Conservation (phyloP, 2,329 filamentous ascomycete genomes). For the Apiospora koreana region DNA sequence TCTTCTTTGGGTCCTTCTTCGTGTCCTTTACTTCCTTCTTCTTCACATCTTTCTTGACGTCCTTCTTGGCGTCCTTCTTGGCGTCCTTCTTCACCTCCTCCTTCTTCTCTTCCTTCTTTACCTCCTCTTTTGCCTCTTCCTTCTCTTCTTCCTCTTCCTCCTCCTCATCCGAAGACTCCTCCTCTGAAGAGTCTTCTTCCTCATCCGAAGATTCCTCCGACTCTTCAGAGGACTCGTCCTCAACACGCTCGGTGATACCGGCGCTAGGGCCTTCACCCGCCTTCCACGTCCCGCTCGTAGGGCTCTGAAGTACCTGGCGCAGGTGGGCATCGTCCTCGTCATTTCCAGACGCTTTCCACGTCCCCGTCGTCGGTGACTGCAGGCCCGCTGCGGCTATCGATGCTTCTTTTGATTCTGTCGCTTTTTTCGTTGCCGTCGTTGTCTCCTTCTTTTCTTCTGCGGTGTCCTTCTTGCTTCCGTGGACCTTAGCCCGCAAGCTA, state of each 20-base stretch:
- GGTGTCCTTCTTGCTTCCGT: constrained; percentile 44
- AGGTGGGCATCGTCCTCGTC: constrained; percentile 21
- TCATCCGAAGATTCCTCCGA: constrained; percentile 27
- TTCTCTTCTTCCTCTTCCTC: constrained; percentile 20
- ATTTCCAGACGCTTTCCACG: constrained; percentile 37
- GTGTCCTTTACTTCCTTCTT: too few species aligned
- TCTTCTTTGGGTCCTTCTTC: not conserved
- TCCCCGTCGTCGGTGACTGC: constrained; percentile 46
- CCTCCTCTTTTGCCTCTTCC: constrained; percentile 14
- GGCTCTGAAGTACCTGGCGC: constrained; percentile 42
- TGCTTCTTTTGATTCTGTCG: constrained; percentile 16
- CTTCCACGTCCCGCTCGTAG: constrained; percentile 44
- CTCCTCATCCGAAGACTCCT: constrained; percentile 17
- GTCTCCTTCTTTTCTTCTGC: not conserved
- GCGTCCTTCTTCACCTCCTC: constrained; percentile 6
- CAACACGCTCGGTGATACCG: constrained; percentile 37
- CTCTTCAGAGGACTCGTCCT: constrained; percentile 25
- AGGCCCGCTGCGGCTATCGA: constrained; percentile 32
- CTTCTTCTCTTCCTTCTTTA: constrained; percentile 17
- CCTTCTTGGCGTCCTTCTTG: constrained; percentile 23
- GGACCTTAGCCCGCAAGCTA: constrained; percentile 54
- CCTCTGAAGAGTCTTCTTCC: constrained; percentile 27
- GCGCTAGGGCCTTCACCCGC: constrained; percentile 27
- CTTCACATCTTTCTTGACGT: constrained; percentile 10
- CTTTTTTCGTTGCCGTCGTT: constrained; percentile 11